Evolutionary conservation across 2,329 filamentous ascomycete genomes (phyloP).

Genomic region (Ophiostoma triangulosporum): DNA sequence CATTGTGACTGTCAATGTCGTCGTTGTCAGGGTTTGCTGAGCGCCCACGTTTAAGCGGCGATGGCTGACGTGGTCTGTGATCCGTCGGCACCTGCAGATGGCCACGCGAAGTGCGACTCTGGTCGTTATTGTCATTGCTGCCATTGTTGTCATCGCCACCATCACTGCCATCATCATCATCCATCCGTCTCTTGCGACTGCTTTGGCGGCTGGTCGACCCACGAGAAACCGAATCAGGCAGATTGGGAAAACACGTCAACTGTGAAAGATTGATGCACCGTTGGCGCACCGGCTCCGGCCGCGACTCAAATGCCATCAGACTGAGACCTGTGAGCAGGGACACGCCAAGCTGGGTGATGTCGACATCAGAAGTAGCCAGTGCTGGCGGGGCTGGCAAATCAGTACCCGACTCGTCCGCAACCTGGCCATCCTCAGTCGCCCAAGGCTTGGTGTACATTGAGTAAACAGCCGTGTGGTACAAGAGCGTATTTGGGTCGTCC

Average conservation of each 20-base stretch:
- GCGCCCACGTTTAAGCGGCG: too few species aligned
- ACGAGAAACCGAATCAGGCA: background rate
- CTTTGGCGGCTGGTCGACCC: background rate
- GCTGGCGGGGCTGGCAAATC: background rate
- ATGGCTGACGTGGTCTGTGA: too few species aligned
- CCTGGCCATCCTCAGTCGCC: background rate
- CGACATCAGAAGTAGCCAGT: background rate
- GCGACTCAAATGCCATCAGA: slow-evolving; percentile 5
- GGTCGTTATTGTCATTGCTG: too few species aligned
- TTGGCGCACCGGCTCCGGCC: background rate
- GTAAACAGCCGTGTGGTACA: slow-evolving; percentile 2
- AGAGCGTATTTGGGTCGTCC: slow-evolving; percentile 4
- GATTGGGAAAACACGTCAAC: background rate
- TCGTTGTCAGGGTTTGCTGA: too few species aligned
- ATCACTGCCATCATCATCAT: too few species aligned
- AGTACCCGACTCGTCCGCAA: too few species aligned
- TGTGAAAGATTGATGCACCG: background rate
- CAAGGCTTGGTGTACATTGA: background rate
- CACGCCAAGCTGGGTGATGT: background rate
- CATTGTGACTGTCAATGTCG: too few species aligned
- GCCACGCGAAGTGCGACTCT: too few species aligned
- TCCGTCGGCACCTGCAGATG: too few species aligned
- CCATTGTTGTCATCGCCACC: background rate
- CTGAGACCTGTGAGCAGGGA: background rate
- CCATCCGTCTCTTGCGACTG: background rate